Percentiles rank a stretch among this genome's conserved stretches.
Evolutionary conservation across 1,139 yeast genomes (phyloP).

Genomic region (Taphrina deformans): DNA sequence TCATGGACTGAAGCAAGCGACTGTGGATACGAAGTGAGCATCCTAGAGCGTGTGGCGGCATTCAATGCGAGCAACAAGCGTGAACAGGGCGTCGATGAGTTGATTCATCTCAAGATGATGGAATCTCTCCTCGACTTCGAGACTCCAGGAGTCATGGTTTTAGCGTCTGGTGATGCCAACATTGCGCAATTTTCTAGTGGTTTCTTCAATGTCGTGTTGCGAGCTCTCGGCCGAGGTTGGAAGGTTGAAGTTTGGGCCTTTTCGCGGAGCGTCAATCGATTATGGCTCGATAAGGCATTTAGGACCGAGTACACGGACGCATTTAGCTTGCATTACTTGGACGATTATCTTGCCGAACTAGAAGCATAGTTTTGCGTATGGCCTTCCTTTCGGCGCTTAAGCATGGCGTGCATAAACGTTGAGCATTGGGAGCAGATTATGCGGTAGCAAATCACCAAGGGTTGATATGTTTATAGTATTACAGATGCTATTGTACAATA

Average conservation of each 20-base stretch:
- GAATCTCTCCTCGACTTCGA: constrained; percentile 31
- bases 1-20: constrained; percentile 9
- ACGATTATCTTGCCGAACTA: constrained; percentile 18
- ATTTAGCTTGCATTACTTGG: constrained; percentile 25
- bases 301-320: constrained; percentile 6
- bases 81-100: constrained; percentile 36
- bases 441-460: neutral
- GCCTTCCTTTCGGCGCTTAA: neutral
- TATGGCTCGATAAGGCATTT: constrained; percentile 27
- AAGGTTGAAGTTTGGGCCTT: constrained; percentile 31
- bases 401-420: neutral
- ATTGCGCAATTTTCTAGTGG: constrained; percentile 32
- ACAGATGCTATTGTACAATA: neutral
- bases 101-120: constrained; percentile 34
- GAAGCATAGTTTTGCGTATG: neutral
- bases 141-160: constrained; percentile 25
- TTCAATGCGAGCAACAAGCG: neutral
- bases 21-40: constrained; percentile 23
- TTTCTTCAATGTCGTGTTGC: constrained; percentile 31
- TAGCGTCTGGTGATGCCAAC: constrained; percentile 35
- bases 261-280: constrained; percentile 4
- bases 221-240: constrained; percentile 34
- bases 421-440: neutral
- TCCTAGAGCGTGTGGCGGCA: constrained; percentile 24
- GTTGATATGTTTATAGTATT: neutral